Base-by-base conservation (phyloP, 371 early-diverging fungal genomes). In the Apophysomyces sp. region DNA sequence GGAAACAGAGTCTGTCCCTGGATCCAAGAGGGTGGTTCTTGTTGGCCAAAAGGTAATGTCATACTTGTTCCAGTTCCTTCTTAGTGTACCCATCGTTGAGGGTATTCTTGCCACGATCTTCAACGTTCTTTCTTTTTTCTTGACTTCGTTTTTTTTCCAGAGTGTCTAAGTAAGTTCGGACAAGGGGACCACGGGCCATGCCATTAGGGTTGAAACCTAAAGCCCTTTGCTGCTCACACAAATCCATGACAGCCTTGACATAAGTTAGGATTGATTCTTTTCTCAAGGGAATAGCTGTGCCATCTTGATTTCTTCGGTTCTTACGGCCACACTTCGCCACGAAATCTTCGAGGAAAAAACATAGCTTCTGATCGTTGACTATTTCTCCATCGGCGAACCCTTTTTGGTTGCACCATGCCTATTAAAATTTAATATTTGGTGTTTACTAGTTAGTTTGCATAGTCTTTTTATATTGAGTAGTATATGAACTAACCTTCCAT, bases 81-180 rank as follows among this genome's bases (percentile, higher is more conserved):
- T 44, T 58, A 3, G 58, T 58, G 49, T 58, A 58, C 15, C 44
- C 58, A 30, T 58, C 51, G 37, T 44, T 49, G 15, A 58, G 26
- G 4, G 58, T 49, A 16, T 30, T 58, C 24, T 44, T 58, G 12
- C 31, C 44, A 15, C 58, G 24, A 3, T 58, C 44, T 58, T 58
- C 58, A 44, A 29, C 27, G 13, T 49, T 44, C 18, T 11, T 12
- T 41, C 58, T 57, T 41, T 57, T 28, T 31, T 3, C 16, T 0
- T 31, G 4, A 4, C 1, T 8, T 30, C 15, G 11, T 44, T 18
- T 21, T 21, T 44, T 44, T 7, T 44, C 44, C 4, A 24, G 29
- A 8, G 41, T 58, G 34, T 44, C 58, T n/a, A 58, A 16, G 26
- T 29, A 49, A 0, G 58, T 30, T 30, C 44, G 21, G 16, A 58